These are phyloP conservation scores for Parasitella parasitica DNA, from an alignment of 371 early-diverging fungal genomes.

Conservation along the genomic window DNA sequence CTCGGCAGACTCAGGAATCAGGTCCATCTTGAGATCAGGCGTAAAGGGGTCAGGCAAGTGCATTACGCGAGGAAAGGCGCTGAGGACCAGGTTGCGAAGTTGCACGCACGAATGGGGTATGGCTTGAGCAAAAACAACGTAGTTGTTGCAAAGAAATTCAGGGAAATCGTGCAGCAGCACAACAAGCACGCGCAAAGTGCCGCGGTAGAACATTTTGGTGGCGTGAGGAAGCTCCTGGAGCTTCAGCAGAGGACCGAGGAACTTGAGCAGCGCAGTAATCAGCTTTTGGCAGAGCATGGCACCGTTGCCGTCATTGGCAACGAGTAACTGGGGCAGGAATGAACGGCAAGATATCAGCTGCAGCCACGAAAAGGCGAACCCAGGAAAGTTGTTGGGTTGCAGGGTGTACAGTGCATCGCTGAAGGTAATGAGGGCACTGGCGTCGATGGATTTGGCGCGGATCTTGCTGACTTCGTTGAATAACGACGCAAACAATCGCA, in stretches of 20 bases:
- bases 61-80: constrained; percentile 94
- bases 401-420: constrained; percentile 85
- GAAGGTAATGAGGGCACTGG: constrained; percentile 26
- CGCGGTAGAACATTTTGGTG: constrained; percentile 83
- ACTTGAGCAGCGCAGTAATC: constrained; percentile 78
- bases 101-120: constrained; percentile 93
- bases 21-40: constrained; percentile 84
- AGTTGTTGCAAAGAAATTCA: constrained; percentile 91
- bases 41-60: constrained; percentile 94
- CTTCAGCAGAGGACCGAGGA: constrained; percentile 82
- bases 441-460: constrained; percentile 32
- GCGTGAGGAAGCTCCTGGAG: constrained; percentile 60
- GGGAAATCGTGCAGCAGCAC: constrained; percentile 96
- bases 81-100: constrained; percentile 90
- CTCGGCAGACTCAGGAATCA: constrained; percentile 73
- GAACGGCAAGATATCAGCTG: constrained; percentile 87
- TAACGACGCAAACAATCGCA: constrained; percentile 86
- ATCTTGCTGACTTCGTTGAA: constrained; percentile 76
- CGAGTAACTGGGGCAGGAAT: constrained; percentile 85
- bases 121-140: constrained; percentile 83
- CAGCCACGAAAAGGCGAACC: constrained; percentile 96
- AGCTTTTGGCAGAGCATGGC: constrained; percentile 85
- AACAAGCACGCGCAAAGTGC: constrained; percentile 86
- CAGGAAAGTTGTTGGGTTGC: constrained; percentile 85
- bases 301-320: constrained; percentile 45